Evolutionary conservation across 331 rosid species (phyloP), one percentile per base, ranked within the genome.

Genomic region (Telfairia occidentalis): DNA sequence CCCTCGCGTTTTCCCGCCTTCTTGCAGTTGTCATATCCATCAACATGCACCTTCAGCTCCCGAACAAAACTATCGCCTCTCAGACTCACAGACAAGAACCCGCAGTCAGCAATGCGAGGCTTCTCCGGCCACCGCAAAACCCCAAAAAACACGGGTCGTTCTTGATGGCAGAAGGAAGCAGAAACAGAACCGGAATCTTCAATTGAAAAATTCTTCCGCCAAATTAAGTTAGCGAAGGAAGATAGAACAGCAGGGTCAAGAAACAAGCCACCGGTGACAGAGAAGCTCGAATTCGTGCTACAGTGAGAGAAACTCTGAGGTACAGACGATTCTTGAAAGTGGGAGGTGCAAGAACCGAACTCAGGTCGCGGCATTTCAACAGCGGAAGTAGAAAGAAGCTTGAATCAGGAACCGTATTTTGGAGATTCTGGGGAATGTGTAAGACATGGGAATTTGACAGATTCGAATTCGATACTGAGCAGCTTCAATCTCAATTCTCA

Each of bases 41-140:
- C 75, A 34, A 76, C 69, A 73, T 63, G 84, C 28, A 82, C 77
- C 81, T 93, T 89, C 75, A 86, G 64, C 57, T 87, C 91, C 79
- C 74, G 74, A 16, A 78, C 82, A 34, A 83, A 80, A 19, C 77
- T 84, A 57, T 78, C 84, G 77, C 82, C 81, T 3, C 85, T 87
- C 83, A 92, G 79, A 77, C 90, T 95, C 65, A 90, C 89, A 11
- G 96, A 88, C 77, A 88, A 82, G 78, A 95, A 95, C 38, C 82
- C 89, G 5, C 73, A 84, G 15, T 76, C 76, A 18, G 70, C 76
- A 58, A 63, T 54, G 61, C 61, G 57, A 77, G 54, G 70, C 64
- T 70, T 81, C 48, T 72, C 49, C 76, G 77, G 79, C 10, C 50
- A 76, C 57, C 71, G 83, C 34, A 60, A 78, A 61, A 21, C 67